These are phyloP conservation scores for Haematococcus lacustris DNA, from an alignment of 139 green algal genomes.

Conservation along the genomic window DNA sequence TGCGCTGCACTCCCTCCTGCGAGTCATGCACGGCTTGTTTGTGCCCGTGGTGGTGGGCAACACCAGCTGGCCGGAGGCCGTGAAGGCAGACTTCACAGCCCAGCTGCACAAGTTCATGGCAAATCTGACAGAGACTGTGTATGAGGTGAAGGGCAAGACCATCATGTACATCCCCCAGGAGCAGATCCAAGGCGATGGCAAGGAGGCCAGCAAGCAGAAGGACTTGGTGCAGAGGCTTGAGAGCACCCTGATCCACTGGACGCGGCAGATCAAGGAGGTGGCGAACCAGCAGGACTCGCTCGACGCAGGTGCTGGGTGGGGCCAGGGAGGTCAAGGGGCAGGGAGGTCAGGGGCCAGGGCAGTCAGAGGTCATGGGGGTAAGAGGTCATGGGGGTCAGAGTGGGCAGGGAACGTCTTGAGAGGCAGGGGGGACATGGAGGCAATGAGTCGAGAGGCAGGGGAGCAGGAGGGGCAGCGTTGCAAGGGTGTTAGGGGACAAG, in stretches of 20 bases:
- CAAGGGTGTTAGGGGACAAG: too few relatives aligned
- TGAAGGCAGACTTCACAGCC: conserved; percentile 65
- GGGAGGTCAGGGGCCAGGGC: too few relatives aligned
- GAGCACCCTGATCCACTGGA: conserved; percentile 79
- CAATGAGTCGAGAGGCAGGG: too few relatives aligned
- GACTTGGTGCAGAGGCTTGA: conserved; percentile 82
- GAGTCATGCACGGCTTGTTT: conserved; percentile 59
- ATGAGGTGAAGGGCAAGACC: conserved; percentile 63
- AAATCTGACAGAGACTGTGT: conserved; percentile 64
- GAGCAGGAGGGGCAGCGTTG: too few relatives aligned
- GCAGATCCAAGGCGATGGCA: conserved; percentile 37
- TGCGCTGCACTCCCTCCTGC: conserved; percentile 52
- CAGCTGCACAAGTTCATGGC: conserved; percentile 76
- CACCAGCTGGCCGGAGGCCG: conserved; percentile 64
- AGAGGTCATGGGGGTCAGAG: too few relatives aligned
- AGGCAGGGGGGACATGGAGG: too few relatives aligned
- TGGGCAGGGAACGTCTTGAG: too few relatives aligned
- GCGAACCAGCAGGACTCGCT: conserved; percentile 46
- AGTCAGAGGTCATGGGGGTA: too few relatives aligned
- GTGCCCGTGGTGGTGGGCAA: conserved; percentile 56
- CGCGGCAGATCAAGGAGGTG: conserved; percentile 75
- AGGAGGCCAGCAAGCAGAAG: conserved; percentile 67
- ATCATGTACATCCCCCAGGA: conserved; percentile 73
- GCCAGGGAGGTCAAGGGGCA: too few relatives aligned
- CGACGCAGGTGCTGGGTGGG: background rate